phyloP scores from a whole-genome alignment of 257 asterid species.

The Forsythia viridissima region DNA sequence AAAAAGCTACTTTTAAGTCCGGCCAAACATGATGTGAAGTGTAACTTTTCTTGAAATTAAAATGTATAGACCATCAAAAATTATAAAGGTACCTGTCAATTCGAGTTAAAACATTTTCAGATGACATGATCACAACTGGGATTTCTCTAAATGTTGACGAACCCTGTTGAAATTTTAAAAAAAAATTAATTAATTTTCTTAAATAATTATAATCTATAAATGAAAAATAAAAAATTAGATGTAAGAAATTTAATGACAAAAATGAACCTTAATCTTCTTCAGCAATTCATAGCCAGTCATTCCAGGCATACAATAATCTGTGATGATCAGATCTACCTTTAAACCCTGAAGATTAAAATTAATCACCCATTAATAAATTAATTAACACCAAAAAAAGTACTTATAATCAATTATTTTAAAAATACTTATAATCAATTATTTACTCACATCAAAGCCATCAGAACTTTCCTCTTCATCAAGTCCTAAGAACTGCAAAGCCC shows the following conservation, averaged over 20 bases:
- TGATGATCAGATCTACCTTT: slow-evolving; percentile 87
- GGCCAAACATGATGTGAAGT: not conserved
- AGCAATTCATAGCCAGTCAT: slow-evolving; percentile 92
- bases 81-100: slow-evolving; percentile 63
- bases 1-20: not conserved
- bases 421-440: not conserved
- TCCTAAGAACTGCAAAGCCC: slow-evolving; percentile 85
- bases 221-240: not conserved
- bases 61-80: not conserved
- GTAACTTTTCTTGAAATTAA: not conserved
- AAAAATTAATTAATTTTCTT: not conserved
- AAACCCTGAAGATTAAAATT: slow-evolving; percentile 50
- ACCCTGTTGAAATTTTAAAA: slow-evolving; percentile 55
- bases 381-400: slow-evolving; percentile 2
- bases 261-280: slow-evolving; percentile 73
- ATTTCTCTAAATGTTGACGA: slow-evolving; percentile 79
- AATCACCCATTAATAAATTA: slow-evolving; percentile 14
- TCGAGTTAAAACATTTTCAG: slow-evolving; percentile 80
- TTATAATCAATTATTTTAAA: not conserved
- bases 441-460: slow-evolving; percentile 62
- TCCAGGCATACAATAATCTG: slow-evolving; percentile 97
- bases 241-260: not conserved
- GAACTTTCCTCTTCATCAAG: slow-evolving; percentile 68
- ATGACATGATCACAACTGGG: slow-evolving; percentile 97
- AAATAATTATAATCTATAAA: not conserved